Evolutionary conservation across 2,329 filamentous ascomycete species (phyloP), one percentile per base, ranked within the genome.

Genomic region (Acrocalymma vagum): DNA sequence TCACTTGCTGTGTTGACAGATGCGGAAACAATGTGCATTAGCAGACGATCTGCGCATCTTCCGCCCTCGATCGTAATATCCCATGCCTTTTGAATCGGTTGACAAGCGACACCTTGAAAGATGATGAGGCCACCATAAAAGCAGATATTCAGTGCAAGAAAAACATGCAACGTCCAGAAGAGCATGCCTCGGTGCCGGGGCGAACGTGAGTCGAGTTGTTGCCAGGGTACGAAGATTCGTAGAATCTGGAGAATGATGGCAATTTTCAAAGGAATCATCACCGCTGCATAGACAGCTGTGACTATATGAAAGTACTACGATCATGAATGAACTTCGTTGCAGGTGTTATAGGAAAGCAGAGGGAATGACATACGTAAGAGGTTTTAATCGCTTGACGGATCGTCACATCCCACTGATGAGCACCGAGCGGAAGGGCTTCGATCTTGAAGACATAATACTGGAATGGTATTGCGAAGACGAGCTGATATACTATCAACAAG

Each of bases 1-100:
- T 58, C 57, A 27, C 50, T 53, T 8, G 42, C 42, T 6, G 41
- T 48, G 39, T 60, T 60, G 40, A 55, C 46, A 11, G 37, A 29
- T 3, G 53, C 51, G 5, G 45, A 46, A 4, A 44, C 31, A 22
- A 60, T 48, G 37, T 55, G 48, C 9, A 58, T 29, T 14, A 52
- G 25, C 4, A 48, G 6, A 9, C 34, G 40, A 39, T 58, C 40
- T 13, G 45, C 23, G 10, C 51, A 51, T 7, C 44, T 38, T 5
- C 38, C 44, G 1, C 44, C 51, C 4, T 24, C 18, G 13, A 57
- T 11, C 4, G 45, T 38, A 8, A 45, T 29, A 35, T 60, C 50
- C 44, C 49, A 59, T 16, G 39, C 37, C 14, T 42, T 47, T 10
- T 35, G 29, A 25, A 52, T 29, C 6, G 55, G 58, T n/a, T 29